Evolutionary conservation across 768 basidiomycete species (phyloP).

Genomic region (Leccinum variicolor): DNA sequence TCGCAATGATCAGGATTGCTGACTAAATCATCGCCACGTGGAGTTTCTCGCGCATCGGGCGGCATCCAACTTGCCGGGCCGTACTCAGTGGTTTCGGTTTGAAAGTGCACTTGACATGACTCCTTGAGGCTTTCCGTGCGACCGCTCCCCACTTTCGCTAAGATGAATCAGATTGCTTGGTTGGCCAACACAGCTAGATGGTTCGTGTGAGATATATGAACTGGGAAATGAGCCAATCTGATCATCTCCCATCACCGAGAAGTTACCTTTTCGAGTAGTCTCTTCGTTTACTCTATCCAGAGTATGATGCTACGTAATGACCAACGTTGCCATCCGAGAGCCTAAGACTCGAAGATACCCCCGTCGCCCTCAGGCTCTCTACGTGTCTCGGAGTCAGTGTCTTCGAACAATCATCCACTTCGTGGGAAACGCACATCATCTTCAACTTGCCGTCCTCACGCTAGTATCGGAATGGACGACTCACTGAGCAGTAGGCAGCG

Average conservation of each 20-base stretch:
- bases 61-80: too few species aligned
- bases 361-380: not conserved
- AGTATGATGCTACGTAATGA: not conserved
- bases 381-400: not conserved
- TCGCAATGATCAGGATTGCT: not conserved
- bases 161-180: not conserved
- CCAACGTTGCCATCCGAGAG: not conserved
- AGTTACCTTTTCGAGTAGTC: not conserved
- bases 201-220: not conserved
- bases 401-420: not conserved
- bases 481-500: not conserved
- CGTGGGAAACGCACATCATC: not conserved
- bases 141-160: not conserved
- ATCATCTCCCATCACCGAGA: not conserved
- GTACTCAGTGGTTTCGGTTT: too few species aligned
- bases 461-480: not conserved
- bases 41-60: not conserved
- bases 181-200: not conserved
- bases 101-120: not conserved
- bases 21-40: conserved; percentile 4
- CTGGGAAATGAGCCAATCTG: not conserved
- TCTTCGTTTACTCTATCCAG: not conserved
- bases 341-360: too few species aligned
- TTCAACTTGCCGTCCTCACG: not conserved
- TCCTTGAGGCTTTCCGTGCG: not conserved